A percentile compares a stretch with the other conserved stretches of the same genome.
Conservation (phyloP, 805 yeast species). For the Monosporozyma unispora region DNA sequence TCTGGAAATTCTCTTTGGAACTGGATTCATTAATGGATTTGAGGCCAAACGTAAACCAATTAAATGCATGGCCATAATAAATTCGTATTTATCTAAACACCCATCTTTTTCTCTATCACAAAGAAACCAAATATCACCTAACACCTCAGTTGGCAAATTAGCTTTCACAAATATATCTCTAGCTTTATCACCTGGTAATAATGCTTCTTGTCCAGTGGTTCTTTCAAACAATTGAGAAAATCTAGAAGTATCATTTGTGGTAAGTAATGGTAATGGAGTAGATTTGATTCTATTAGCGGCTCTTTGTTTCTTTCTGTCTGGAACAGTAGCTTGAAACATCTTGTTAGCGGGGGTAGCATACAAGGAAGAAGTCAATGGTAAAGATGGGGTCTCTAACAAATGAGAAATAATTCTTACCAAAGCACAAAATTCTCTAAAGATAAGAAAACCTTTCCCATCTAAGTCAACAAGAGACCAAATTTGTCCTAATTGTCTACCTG, state of each 20-base stretch:
- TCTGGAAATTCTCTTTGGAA: constrained; percentile 43
- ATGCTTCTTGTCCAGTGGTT: constrained; percentile 32
- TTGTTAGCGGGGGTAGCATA: constrained; percentile 19
- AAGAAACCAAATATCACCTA: constrained; percentile 83
- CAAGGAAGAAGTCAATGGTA: constrained; percentile 38
- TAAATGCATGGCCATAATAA: constrained; percentile 88
- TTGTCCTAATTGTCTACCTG: constrained; percentile 69
- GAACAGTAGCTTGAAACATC: not conserved
- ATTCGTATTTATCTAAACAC: constrained; percentile 59
- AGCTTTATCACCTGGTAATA: constrained; percentile 63
- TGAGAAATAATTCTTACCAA: constrained; percentile 87
- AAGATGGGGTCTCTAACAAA: constrained; percentile 54
- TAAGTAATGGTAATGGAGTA: constrained; percentile 37
- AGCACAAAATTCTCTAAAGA: constrained; percentile 68
- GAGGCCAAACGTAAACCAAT: constrained; percentile 60
- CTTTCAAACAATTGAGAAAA: constrained; percentile 65
- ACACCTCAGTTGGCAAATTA: constrained; percentile 59
- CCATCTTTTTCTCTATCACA: constrained; percentile 74
- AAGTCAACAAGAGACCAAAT: constrained; percentile 89
- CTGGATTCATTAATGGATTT: constrained; percentile 49
- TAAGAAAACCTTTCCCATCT: constrained; percentile 71
- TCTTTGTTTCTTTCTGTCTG: not conserved
- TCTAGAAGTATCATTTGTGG: constrained; percentile 49
- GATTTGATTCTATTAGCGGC: constrained; percentile 1
- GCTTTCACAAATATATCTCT: constrained; percentile 84